Percentiles rank a stretch among this genome's conserved stretches.
Conservation (phyloP, 805 yeast species). For the Pichia thaimueangensis region DNA sequence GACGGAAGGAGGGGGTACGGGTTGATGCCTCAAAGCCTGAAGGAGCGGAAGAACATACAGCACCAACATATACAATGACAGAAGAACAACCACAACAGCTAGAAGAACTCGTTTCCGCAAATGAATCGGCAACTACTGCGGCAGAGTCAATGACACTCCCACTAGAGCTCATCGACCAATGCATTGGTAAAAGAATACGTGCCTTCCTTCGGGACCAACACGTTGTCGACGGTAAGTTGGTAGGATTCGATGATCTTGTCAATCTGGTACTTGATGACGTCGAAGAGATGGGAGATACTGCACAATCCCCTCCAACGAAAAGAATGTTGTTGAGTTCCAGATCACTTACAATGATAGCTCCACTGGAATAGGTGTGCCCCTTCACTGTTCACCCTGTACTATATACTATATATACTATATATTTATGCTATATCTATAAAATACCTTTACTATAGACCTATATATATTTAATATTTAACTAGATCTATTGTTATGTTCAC, state of each 20-base stretch:
- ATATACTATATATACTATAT: no score
- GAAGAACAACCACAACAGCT: neutral
- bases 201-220: constrained; percentile 57
- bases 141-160: constrained; percentile 42
- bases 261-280: constrained; percentile 85
- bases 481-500: no score
- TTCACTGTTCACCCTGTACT: no score
- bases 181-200: constrained; percentile 74
- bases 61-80: no score
- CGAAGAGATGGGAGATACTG: constrained; percentile 44
- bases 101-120: no score
- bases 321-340: constrained; percentile 68
- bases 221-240: constrained; percentile 83
- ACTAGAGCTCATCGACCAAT: constrained; percentile 79
- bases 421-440: no score
- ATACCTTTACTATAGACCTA: no score
- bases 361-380: constrained; percentile 31
- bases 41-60: no score
- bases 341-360: constrained; percentile 59
- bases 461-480: no score
- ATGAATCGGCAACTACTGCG: constrained; percentile 1
- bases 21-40: no score
- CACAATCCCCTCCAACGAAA: constrained; percentile 39
- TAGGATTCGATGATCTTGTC: constrained; percentile 94
- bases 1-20: no score